These are phyloP conservation scores for Pseudoscleropodium purum DNA, from an alignment of 225 moss, liverwort and hornwort species.

Conservation along the genomic window DNA sequence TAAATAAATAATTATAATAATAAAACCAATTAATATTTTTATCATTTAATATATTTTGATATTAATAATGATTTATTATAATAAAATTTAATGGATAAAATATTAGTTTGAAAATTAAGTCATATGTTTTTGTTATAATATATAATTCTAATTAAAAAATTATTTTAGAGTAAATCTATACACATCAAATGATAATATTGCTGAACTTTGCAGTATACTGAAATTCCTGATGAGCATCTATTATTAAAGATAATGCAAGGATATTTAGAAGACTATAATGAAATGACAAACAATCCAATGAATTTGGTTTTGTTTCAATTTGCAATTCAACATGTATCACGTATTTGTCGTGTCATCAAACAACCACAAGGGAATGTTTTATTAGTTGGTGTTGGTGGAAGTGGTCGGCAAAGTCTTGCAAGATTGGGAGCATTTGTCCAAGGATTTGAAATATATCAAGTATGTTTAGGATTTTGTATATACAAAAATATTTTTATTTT, in stretches of 20 bases:
- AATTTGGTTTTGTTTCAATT: slow-evolving; percentile 88
- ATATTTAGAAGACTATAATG: slow-evolving; percentile 81
- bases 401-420: slow-evolving; percentile 91
- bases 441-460: slow-evolving; percentile 82
- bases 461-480: not conserved
- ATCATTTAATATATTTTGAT: too few relatives aligned
- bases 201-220: slow-evolving; percentile 46
- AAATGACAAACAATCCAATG: slow-evolving; percentile 78
- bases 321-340: slow-evolving; percentile 81
- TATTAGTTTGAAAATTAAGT: accelerated
- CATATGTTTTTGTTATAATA: too few relatives aligned
- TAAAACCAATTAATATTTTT: too few relatives aligned
- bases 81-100: too few relatives aligned
- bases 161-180: not conserved
- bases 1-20: not conserved
- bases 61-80: too few relatives aligned
- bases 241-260: slow-evolving; percentile 62
- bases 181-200: not conserved
- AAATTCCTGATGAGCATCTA: slow-evolving; percentile 57
- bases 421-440: slow-evolving; percentile 71
- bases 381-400: slow-evolving; percentile 77
- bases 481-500: too few relatives aligned
- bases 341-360: slow-evolving; percentile 84
- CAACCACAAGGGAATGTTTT: slow-evolving; percentile 82
- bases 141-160: not conserved